These are phyloP conservation scores for Vaccinium myrtillus DNA, from an alignment of 148 eudicot genomes.

Conservation along the genomic window DNA sequence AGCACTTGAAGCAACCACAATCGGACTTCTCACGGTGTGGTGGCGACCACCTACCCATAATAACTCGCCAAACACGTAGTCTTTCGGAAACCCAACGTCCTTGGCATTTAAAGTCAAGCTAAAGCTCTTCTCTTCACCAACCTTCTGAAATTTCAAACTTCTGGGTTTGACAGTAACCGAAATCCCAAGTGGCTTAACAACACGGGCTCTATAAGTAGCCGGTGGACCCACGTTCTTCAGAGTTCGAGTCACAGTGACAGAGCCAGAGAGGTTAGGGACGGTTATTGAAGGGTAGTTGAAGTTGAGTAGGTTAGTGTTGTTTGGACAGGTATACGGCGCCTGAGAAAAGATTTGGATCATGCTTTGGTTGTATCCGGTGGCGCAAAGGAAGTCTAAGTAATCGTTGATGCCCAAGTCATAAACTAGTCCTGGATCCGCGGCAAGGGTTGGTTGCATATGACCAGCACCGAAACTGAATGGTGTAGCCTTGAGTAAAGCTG, in stretches of 20 bases:
- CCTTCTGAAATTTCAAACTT: conserved; percentile 31
- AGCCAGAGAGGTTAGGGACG: conserved; percentile 37
- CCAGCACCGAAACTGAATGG: conserved; percentile 61
- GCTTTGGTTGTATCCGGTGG: conserved; percentile 44
- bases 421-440: conserved; percentile 60
- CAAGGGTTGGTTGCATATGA: conserved; percentile 51
- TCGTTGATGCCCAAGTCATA: conserved; percentile 43
- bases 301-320: conserved; percentile 21
- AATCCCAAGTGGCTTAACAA: conserved; percentile 34
- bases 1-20: conserved; percentile 28
- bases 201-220: conserved; percentile 31
- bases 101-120: conserved; percentile 31
- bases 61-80: conserved; percentile 50
- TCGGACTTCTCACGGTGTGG: conserved; percentile 62
- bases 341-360: conserved; percentile 24
- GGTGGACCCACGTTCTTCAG: conserved; percentile 57
- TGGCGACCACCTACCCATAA: conserved; percentile 53
- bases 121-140: conserved; percentile 50
- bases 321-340: conserved; percentile 30
- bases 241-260: conserved; percentile 41
- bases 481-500: conserved; percentile 21
- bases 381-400: conserved; percentile 58
- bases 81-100: neutral
- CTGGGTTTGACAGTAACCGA: conserved; percentile 40
- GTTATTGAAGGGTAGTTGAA: conserved; percentile 63